Base-by-base conservation (phyloP, 2,329 filamentous ascomycete genomes). In the Pseudogymnoascus verrucosus region DNA sequence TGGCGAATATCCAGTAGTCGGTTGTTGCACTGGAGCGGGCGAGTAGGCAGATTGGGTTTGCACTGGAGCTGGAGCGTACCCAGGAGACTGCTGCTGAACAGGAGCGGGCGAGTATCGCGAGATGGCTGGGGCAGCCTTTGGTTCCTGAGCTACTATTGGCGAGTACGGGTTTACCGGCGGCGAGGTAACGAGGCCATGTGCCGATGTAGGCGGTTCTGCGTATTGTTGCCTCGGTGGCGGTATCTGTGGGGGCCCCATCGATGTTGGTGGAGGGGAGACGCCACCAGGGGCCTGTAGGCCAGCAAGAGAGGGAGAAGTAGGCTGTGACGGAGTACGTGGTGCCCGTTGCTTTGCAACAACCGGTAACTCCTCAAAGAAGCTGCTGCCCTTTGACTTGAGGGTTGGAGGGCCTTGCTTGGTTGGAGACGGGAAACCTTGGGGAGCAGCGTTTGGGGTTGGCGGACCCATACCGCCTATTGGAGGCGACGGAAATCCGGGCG, bases 301-400 rank as follows among this genome's bases (percentile, higher is more conserved):
- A 44, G 64, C 11, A 65, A 65, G 19, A 67, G 68, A 7, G 68
- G 69, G 16, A 54, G 64, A 12, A 66, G 57, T 37, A 67, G 67
- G 57, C 71, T 64, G 40, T 70, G 71, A 16, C 63, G 54, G 72
- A 69, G 69, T 69, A 65, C 85, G 80, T 1, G 84, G 83, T 23
- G 81, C 79, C 16, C 85, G 83, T 26, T 87, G 82, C 71, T 81
- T 87, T 3, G 83, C 75, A 1, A 81, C 75, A 61, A 88, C 74
- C 1, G 90, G 90, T 21, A 93, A 78, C 63, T 93, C 90, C 74
- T 93, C 90, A 68, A 92, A 93, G 73, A 93, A 93, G 68, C 82
- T 85, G 14, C 51, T 57, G 39, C 79, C 75, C 65, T 83, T 80
- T 34, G 67, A 75, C 65, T 70, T 68, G 39, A 67, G 19, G 60